Conservation (phyloP, 2,329 filamentous ascomycete species). For the Penicillium sp. region DNA sequence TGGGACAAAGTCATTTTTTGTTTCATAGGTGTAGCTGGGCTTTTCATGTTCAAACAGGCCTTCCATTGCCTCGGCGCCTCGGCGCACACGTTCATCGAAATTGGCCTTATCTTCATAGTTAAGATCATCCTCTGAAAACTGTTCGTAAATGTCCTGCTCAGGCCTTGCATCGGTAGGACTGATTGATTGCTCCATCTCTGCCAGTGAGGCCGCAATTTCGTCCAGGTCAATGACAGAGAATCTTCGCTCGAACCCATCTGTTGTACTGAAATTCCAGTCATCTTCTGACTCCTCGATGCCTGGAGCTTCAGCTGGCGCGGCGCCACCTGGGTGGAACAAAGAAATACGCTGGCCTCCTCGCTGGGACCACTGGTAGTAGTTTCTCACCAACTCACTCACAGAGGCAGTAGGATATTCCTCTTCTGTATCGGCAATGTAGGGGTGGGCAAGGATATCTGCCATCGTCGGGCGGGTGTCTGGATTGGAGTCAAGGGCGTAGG, state of each 20-base stretch:
- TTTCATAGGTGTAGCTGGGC: slow-evolving; percentile 59
- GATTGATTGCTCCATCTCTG: slow-evolving; percentile 43
- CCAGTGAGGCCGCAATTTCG: slow-evolving; percentile 48
- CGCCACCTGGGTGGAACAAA: slow-evolving; percentile 60
- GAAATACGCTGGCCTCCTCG: slow-evolving; percentile 52
- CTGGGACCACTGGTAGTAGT: slow-evolving; percentile 51
- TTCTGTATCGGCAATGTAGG: slow-evolving; percentile 45
- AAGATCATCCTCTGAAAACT: slow-evolving; percentile 33
- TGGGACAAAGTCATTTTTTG: slow-evolving; percentile 50
- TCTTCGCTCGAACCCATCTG: slow-evolving; percentile 57
- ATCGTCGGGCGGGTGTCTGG: slow-evolving; percentile 47
- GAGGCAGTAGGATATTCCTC: slow-evolving; percentile 45
- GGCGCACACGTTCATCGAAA: slow-evolving; percentile 56
- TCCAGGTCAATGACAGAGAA: slow-evolving; percentile 49
- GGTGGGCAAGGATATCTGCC: slow-evolving; percentile 46
- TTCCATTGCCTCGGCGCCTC: slow-evolving; percentile 56
- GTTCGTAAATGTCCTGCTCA: slow-evolving; percentile 31
- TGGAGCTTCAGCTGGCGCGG: slow-evolving; percentile 54
- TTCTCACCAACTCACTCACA: slow-evolving; percentile 47
- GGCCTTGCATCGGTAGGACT: slow-evolving; percentile 29
- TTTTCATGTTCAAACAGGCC: slow-evolving; percentile 57
- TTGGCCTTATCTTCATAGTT: slow-evolving; percentile 50
- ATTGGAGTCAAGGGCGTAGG: slow-evolving; percentile 45
- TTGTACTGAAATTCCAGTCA: slow-evolving; percentile 66
- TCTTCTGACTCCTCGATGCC: slow-evolving; percentile 47